Base-by-base conservation (phyloP, 768 basidiomycete genomes). In the Neoboletus magnificus region DNA sequence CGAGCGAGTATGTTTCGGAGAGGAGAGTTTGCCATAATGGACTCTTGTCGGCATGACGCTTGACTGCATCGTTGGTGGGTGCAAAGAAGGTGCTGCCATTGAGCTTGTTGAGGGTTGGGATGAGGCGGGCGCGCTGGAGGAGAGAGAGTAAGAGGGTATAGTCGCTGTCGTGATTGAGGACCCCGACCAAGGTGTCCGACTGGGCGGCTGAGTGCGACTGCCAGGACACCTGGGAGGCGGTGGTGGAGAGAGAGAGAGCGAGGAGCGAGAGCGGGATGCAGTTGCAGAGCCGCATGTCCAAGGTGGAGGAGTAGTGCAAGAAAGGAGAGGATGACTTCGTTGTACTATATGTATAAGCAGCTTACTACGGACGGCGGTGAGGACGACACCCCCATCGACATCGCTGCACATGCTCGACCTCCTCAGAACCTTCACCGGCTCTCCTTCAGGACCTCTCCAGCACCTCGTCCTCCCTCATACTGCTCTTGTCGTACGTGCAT, bases 51-150 rank as follows among this genome's bases (percentile, higher is more conserved):
- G 68, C 58, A 58, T 84, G 77, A 27, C 76, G 79, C 58, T 82
- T 72, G 61, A 95, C 83, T 33, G 97, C 97, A 55, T 92, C 86
- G 73, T 99, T 95, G 20, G 92, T 97, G 2, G 97, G 97, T 2
- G 97, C 97, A 66, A 98, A 98, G 45, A 99, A 70, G 27, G 97
- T 97, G 67, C 81, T 81, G 39, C 78, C 83, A 55, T 89, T 85
- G 61, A 99, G 84, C 61, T 78, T 84, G 71, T 96, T 97, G 60
- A 99, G 79, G 7, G 91, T 92, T 2, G 97, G 97, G 51, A 99
- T 85, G 59, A 98, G 86, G 56, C 86, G 85, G 4, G 96, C 82
- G 15, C 83, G 82, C 70, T 96, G 93, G 12, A 98, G 79, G 15
- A 98, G 82, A 22, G 67, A 67, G 18, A 98, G 74, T 18, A 97